phyloP scores from a whole-genome alignment of 2,329 filamentous ascomycete species.

The Falciphora oryzae region DNA sequence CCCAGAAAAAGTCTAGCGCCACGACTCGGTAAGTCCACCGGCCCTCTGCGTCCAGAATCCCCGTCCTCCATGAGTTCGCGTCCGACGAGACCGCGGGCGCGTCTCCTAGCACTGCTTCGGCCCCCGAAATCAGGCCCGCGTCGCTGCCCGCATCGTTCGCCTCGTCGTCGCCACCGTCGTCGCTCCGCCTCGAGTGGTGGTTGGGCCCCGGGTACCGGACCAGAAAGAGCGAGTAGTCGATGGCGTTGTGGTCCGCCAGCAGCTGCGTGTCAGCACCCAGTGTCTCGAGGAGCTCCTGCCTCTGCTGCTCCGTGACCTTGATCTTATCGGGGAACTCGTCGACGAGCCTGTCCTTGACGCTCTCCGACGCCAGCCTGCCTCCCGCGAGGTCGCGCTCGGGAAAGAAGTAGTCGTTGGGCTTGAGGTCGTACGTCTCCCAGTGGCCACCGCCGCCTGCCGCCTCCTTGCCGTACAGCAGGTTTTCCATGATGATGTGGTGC shows the following conservation, averaged over 20 bases:
- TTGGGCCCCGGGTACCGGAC: constrained; percentile 35
- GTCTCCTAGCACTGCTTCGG: constrained; percentile 15
- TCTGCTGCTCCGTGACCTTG: constrained; percentile 47
- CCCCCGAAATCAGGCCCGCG: constrained; percentile 17
- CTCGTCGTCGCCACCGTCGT: constrained; percentile 20
- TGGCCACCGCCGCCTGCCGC: constrained; percentile 23
- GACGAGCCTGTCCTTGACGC: constrained; percentile 58
- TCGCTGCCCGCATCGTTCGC: constrained; percentile 12
- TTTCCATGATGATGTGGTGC: constrained; percentile 76
- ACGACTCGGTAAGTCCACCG: constrained; percentile 63
- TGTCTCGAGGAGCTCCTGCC: constrained; percentile 47
- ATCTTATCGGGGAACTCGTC: constrained; percentile 65
- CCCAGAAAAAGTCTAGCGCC: constrained; percentile 74
- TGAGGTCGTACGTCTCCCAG: constrained; percentile 72
- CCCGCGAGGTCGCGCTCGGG: constrained; percentile 66
- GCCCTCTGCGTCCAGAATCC: constrained; percentile 54
- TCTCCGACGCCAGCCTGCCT: constrained; percentile 56
- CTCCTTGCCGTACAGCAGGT: constrained; percentile 54
- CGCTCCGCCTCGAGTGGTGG: neutral
- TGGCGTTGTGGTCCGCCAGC: constrained; percentile 56
- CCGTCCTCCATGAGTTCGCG: constrained; percentile 53
- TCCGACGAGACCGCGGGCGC: constrained; percentile 26
- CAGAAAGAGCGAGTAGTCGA: constrained; percentile 72
- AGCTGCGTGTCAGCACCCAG: constrained; percentile 59
- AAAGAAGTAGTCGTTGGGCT: constrained; percentile 70